Evolutionary conservation across 1,139 yeast genomes (phyloP).

Genomic region (Yamadazyma buinensis): DNA sequence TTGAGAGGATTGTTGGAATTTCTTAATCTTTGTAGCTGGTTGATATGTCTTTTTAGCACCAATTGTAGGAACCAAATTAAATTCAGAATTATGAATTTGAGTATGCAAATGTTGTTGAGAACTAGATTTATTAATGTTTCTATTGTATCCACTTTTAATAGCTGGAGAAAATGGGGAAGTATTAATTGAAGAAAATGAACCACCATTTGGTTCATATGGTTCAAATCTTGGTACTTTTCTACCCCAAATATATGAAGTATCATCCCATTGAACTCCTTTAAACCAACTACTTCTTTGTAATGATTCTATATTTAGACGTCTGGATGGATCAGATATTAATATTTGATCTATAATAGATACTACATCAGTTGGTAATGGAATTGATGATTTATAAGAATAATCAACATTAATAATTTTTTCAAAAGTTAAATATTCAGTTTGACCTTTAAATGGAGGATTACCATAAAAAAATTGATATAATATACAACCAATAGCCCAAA

Average conservation of each 20-base stretch:
- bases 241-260: slow-evolving; percentile 39
- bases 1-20: slow-evolving; percentile 11
- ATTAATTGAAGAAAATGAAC: slow-evolving; percentile 7
- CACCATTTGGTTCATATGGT: slow-evolving; percentile 48
- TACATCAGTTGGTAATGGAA: slow-evolving; percentile 57
- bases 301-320: slow-evolving; percentile 32
- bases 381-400: slow-evolving; percentile 75
- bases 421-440: slow-evolving; percentile 91
- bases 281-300: slow-evolving; percentile 40
- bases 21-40: slow-evolving; percentile 33
- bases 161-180: slow-evolving; percentile 30
- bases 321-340: slow-evolving; percentile 45
- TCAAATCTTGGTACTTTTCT: slow-evolving; percentile 47
- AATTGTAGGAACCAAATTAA: slow-evolving; percentile 29
- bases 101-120: slow-evolving; percentile 42
- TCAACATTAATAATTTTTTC: slow-evolving; percentile 87
- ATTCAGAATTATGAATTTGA: slow-evolving; percentile 37
- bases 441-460: slow-evolving; percentile 91
- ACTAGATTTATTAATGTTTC: slow-evolving; percentile 36
- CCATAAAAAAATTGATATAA: slow-evolving; percentile 93
- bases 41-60: slow-evolving; percentile 26
- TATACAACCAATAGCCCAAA: slow-evolving; percentile 97
- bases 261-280: slow-evolving; percentile 39
- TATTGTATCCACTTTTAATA: slow-evolving; percentile 35
- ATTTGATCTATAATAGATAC: slow-evolving; percentile 69